Conservation (phyloP, 2,329 filamentous ascomycete species). For the Fusarium heterosporum region DNA sequence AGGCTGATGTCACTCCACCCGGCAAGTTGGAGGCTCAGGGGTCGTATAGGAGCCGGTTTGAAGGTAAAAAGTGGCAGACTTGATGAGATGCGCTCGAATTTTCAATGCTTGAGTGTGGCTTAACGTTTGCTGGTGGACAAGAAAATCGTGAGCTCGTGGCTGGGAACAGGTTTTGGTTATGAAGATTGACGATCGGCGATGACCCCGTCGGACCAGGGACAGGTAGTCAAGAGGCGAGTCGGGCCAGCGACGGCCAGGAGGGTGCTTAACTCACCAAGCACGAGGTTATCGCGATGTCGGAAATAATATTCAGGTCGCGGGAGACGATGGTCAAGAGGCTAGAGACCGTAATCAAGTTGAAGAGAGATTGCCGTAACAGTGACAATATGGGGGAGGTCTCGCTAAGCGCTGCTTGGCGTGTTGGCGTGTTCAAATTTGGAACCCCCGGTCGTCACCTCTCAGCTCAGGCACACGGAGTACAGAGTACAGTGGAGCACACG, state of each 20-base stretch:
- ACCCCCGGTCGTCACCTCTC: conserved; percentile 39
- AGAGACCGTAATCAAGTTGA: conserved; percentile 46
- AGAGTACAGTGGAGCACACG: conserved; percentile 49
- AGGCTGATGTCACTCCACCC: conserved; percentile 41
- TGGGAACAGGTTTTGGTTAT: conserved; percentile 39
- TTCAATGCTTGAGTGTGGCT: conserved; percentile 25
- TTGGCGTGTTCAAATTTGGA: conserved; percentile 49
- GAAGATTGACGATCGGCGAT: conserved; percentile 36
- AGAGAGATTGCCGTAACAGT: conserved; percentile 47
- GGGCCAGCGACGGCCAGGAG: conserved; percentile 35
- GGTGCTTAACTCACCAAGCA: conserved; percentile 44
- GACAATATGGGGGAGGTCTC: conserved; percentile 45
- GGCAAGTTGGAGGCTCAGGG: conserved; percentile 8
- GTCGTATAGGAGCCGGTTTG: conserved; percentile 13
- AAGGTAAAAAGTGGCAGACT: conserved; percentile 3
- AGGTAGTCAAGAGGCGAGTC: conserved; percentile 26
- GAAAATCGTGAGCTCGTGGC: conserved; percentile 42
- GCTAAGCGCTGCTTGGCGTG: conserved; percentile 52
- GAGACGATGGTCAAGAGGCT: conserved; percentile 40
- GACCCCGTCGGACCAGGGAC: conserved; percentile 21
- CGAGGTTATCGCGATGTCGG: conserved; percentile 44
- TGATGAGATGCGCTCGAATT: conserved; percentile 21
- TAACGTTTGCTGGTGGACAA: conserved; percentile 31
- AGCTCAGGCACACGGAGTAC: conserved; percentile 42
- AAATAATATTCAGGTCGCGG: conserved; percentile 41